These are phyloP conservation scores for Aspergillus incahuasiensis DNA, from an alignment of 495 filamentous ascomycete genomes.

Conservation along the genomic window DNA sequence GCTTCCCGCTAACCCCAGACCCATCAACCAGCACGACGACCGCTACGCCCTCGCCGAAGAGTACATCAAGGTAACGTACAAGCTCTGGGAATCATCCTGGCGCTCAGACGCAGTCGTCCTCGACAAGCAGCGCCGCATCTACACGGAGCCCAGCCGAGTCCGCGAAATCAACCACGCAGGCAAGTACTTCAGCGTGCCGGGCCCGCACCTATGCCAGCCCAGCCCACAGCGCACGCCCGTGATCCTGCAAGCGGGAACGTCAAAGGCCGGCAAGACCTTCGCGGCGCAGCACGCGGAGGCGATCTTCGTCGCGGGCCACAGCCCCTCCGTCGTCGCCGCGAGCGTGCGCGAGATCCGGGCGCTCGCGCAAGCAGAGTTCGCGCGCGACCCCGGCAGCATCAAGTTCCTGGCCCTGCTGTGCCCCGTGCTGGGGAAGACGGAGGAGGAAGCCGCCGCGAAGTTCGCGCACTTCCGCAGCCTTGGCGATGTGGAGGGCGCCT, in stretches of 20 bases:
- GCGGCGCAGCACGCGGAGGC: conserved; percentile 57
- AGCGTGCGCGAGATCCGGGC: conserved; percentile 48
- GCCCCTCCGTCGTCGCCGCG: conserved; percentile 42
- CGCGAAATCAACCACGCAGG: conserved; percentile 63
- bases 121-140: conserved; percentile 51
- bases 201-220: conserved; percentile 60
- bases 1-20: background rate
- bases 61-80: conserved; percentile 65
- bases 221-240: conserved; percentile 63
- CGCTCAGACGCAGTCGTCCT: conserved; percentile 59
- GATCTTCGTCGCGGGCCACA: conserved; percentile 49
- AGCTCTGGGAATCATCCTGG: conserved; percentile 67
- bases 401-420: conserved; percentile 52
- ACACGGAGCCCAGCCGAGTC: conserved; percentile 55
- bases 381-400: conserved; percentile 45
- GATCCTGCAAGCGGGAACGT: conserved; percentile 62
- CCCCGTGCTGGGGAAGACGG: conserved; percentile 48
- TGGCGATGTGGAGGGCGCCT: conserved; percentile 49
- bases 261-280: conserved; percentile 57
- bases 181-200: conserved; percentile 61
- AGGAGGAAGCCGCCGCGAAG: conserved; percentile 51
- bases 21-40: conserved; percentile 53
- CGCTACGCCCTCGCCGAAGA: conserved; percentile 64
- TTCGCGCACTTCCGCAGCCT: conserved; percentile 45
- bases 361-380: conserved; percentile 39